A percentile compares a stretch with the other conserved stretches of the same genome.
phyloP scores from a whole-genome alignment of 2,329 filamentous ascomycete species.

The Phialophora chinensis region DNA sequence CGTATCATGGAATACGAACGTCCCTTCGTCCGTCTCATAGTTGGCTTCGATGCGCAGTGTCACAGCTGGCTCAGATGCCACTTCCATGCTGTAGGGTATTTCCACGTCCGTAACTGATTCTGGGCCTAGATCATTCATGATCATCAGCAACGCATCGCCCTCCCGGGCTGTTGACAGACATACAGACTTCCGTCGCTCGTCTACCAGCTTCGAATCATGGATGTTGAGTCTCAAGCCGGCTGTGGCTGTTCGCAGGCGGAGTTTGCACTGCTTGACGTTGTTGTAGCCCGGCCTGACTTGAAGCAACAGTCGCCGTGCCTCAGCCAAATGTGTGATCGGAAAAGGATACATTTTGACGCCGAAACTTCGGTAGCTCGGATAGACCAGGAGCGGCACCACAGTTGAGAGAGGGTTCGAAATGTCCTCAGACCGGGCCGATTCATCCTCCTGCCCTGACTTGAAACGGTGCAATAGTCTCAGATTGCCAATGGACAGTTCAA shows the following conservation, averaged over 20 bases:
- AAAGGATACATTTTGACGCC: slow-evolving; percentile 66
- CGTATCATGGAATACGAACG: slow-evolving; percentile 67
- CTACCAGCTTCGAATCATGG: slow-evolving; percentile 60
- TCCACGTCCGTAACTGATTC: slow-evolving; percentile 53
- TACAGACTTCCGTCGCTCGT: slow-evolving; percentile 52
- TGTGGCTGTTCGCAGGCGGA: slow-evolving; percentile 68
- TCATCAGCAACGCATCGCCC: slow-evolving; percentile 31
- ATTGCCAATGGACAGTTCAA: slow-evolving; percentile 35
- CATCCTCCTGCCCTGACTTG: slow-evolving; percentile 19
- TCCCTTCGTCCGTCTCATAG: slow-evolving; percentile 71
- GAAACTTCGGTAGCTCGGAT: slow-evolving; percentile 29
- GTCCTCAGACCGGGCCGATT: slow-evolving; percentile 10
- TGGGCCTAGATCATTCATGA: slow-evolving; percentile 26
- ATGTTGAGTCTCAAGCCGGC: slow-evolving; percentile 69
- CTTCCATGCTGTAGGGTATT: slow-evolving; percentile 81
- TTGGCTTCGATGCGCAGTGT: slow-evolving; percentile 73
- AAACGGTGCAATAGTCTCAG: slow-evolving; percentile 35
- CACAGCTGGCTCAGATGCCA: slow-evolving; percentile 68
- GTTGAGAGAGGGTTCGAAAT: slow-evolving; percentile 3
- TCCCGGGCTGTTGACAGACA: slow-evolving; percentile 30
- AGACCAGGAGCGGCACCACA: slow-evolving; percentile 34
- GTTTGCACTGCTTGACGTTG: slow-evolving; percentile 59
- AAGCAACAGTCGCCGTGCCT: slow-evolving; percentile 77
- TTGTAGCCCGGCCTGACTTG: slow-evolving; percentile 54
- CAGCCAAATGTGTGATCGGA: slow-evolving; percentile 77